phyloP scores from a whole-genome alignment of 2,329 filamentous ascomycete genomes.

The Talaromyces verruculosus region DNA sequence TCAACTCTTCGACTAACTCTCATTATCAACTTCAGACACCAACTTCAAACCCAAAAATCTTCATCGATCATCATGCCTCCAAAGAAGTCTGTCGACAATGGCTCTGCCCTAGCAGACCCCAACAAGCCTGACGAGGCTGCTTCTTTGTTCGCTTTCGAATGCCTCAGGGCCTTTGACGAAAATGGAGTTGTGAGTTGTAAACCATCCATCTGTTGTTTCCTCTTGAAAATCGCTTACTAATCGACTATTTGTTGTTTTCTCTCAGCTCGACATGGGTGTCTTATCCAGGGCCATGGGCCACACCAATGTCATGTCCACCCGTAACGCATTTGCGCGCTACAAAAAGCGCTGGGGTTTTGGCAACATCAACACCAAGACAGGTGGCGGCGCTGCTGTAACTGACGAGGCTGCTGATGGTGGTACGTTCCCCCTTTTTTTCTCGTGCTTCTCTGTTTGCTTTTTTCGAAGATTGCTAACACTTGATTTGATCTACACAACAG shows the following conservation, averaged over 20 bases:
- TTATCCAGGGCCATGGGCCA: conserved; percentile 16
- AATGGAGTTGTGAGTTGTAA: neutral
- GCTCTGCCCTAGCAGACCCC: neutral
- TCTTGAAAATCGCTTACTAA: neutral
- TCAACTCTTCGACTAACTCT: neutral
- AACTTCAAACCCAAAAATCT: neutral
- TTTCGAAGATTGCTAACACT: neutral
- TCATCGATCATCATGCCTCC: conserved; percentile 16
- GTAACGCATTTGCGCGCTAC: conserved; percentile 10
- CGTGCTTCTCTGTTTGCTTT: neutral
- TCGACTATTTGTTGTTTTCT: neutral
- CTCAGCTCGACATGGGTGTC: conserved; percentile 9
- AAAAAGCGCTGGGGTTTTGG: conserved; percentile 16
- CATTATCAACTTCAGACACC: neutral
- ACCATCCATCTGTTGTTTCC: neutral
- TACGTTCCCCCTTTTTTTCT: neutral
- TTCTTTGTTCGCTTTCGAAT: conserved; percentile 1
- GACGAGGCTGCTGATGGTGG: neutral
- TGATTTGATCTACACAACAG: neutral
- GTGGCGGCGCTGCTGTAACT: neutral
- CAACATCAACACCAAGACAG: conserved; percentile 4
- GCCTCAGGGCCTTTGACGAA: conserved; percentile 6
- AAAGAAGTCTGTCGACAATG: conserved; percentile 7
- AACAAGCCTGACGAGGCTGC: conserved; percentile 11
- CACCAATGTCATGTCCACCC: conserved; percentile 16